Percentiles rank a stretch among this genome's conserved stretches.
Evolutionary conservation across 1,284 basidiomycete genomes (phyloP).

Genomic region (Ganoderma leucocontextum): DNA sequence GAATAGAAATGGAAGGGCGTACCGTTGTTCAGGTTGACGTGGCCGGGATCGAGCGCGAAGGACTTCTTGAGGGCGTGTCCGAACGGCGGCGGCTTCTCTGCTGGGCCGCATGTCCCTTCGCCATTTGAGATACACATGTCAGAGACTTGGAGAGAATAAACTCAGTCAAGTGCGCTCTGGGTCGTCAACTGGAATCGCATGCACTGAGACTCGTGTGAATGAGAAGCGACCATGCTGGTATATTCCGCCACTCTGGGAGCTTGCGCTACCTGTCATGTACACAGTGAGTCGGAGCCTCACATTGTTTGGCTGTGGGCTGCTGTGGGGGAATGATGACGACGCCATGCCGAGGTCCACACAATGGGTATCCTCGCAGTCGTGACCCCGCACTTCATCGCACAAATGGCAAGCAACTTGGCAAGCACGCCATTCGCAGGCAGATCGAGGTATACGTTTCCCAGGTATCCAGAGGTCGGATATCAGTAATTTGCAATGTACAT

Average conservation of each 20-base stretch:
- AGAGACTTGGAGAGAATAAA: not conserved
- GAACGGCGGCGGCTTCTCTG: slow-evolving; percentile 54
- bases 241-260: not conserved
- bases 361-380: not conserved
- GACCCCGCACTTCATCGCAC: not conserved
- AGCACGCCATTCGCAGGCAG: not conserved
- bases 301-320: not conserved
- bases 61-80: slow-evolving; percentile 65
- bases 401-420: not conserved
- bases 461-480: not conserved
- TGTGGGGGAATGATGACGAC: not conserved
- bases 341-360: not conserved
- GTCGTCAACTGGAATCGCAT: too few relatives aligned
- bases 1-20: slow-evolving; percentile 23
- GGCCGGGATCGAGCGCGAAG: slow-evolving; percentile 65
- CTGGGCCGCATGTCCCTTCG: slow-evolving; percentile 32
- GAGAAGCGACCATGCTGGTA: not conserved
- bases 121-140: not conserved
- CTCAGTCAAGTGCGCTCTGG: not conserved
- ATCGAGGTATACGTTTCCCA: not conserved
- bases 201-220: not conserved
- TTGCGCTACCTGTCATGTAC: not conserved
- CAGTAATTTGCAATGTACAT: not conserved
- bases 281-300: not conserved
- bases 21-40: slow-evolving; percentile 76